phyloP scores from a whole-genome alignment of 805 yeast genomes.

The Starmerella potacharoeniae region DNA sequence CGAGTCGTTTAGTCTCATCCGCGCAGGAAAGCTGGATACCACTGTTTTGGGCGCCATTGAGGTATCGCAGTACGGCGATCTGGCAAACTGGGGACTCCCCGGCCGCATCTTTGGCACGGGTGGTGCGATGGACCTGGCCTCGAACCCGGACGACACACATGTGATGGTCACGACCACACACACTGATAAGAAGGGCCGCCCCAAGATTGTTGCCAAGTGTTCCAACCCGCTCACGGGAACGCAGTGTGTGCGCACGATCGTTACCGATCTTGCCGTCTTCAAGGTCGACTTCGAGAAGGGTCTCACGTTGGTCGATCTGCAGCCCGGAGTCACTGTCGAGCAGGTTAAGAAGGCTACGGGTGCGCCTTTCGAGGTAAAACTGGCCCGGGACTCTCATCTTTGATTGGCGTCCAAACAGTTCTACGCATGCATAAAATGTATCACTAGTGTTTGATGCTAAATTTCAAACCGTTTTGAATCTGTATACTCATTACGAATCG shows the following conservation, averaged over 20 bases:
- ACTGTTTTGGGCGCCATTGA: constrained; percentile 42
- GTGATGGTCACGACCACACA: constrained; percentile 42
- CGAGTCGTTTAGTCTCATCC: constrained; percentile 41
- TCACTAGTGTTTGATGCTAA: too few relatives aligned
- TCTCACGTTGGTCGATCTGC: constrained; percentile 35
- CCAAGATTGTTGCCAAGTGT: constrained; percentile 38
- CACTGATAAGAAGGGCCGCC: constrained; percentile 36
- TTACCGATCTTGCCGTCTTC: constrained; percentile 39
- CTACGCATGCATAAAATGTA: too few relatives aligned
- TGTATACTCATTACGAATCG: too few relatives aligned
- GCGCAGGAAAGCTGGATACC: constrained; percentile 37
- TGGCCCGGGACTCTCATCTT: neutral
- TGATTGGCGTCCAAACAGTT: neutral
- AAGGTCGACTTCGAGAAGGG: constrained; percentile 33
- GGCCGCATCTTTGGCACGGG: constrained; percentile 44
- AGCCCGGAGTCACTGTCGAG: constrained; percentile 33
- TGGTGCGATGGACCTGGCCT: constrained; percentile 44
- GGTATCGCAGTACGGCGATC: constrained; percentile 38
- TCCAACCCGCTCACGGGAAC: constrained; percentile 39
- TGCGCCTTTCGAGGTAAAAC: constrained; percentile 32
- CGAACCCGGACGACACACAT: constrained; percentile 36
- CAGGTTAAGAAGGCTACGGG: constrained; percentile 34
- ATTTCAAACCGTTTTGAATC: too few relatives aligned
- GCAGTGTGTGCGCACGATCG: constrained; percentile 36
- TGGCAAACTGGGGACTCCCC: constrained; percentile 45